These are phyloP conservation scores for Murraya koenigii DNA, from an alignment of 345 rosid species.

Conservation along the genomic window DNA sequence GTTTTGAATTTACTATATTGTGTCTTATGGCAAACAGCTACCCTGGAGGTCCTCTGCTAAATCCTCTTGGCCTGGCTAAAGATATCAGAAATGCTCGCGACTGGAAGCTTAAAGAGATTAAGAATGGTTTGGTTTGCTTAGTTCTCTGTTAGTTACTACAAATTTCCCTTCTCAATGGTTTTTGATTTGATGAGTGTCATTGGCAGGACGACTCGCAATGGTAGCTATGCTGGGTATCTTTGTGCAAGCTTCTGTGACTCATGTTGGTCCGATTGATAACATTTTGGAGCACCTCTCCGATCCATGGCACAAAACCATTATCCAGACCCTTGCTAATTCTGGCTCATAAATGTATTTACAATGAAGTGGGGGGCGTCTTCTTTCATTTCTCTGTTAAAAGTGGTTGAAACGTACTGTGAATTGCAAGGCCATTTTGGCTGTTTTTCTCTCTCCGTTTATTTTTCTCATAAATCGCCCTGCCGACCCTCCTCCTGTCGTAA, in stretches of 20 bases:
- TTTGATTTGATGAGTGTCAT: neutral
- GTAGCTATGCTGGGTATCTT: slow-evolving; percentile 86
- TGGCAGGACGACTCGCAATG: slow-evolving; percentile 87
- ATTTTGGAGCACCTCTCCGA: slow-evolving; percentile 79
- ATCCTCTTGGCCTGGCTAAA: slow-evolving; percentile 90
- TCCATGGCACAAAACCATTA: slow-evolving; percentile 89
- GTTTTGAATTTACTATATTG: neutral
- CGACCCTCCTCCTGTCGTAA: too few relatives aligned
- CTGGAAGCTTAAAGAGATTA: slow-evolving; percentile 91
- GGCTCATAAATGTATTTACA: slow-evolving; percentile 18
- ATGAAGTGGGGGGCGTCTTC: neutral
- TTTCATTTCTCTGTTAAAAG: neutral
- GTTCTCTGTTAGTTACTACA: neutral
- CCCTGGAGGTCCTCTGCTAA: slow-evolving; percentile 91
- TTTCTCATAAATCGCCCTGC: too few relatives aligned
- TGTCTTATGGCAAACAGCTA: slow-evolving; percentile 39
- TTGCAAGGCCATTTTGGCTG: neutral
- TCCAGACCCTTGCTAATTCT: slow-evolving; percentile 65
- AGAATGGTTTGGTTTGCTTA: slow-evolving; percentile 53
- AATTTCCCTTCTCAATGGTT: neutral
- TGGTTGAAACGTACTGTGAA: neutral
- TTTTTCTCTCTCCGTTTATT: neutral
- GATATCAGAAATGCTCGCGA: slow-evolving; percentile 62
- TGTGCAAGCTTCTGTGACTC: slow-evolving; percentile 88
- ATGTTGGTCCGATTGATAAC: slow-evolving; percentile 86